A percentile compares a stretch with the other conserved stretches of the same genome.
These are phyloP conservation scores for Irpex sp. DNA, from an alignment of 1,284 basidiomycete species.

Conservation along the genomic window DNA sequence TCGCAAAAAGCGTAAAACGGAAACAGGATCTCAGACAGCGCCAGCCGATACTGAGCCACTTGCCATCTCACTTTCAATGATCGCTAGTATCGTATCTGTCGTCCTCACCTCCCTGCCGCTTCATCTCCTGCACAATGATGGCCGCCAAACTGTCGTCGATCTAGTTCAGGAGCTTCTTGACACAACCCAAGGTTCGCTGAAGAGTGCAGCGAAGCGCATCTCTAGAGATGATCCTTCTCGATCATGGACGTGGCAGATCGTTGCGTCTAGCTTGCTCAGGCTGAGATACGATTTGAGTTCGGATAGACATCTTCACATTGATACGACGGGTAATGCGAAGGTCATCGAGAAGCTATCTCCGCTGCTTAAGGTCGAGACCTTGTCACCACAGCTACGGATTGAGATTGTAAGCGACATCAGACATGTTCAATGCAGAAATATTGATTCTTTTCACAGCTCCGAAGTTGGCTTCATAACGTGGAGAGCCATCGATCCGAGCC, in stretches of 20 bases:
- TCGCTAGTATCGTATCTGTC: constrained; percentile 18
- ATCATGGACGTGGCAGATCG: constrained; percentile 37
- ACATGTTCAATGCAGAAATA: background rate
- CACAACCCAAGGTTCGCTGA: constrained; percentile 15
- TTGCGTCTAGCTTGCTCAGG: constrained; percentile 42
- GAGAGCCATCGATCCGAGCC: constrained; percentile 17
- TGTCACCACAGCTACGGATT: constrained; percentile 45
- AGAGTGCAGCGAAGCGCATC: constrained; percentile 12
- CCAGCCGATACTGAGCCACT: constrained; percentile 14
- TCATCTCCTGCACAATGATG: constrained; percentile 24
- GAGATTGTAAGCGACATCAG: constrained; percentile 46
- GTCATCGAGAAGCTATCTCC: constrained; percentile 24
- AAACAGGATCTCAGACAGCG: background rate
- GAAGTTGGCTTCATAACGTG: constrained; percentile 32
- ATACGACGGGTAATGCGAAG: constrained; percentile 12
- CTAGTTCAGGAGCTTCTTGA: constrained; percentile 15
- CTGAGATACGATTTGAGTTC: constrained; percentile 39
- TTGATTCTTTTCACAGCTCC: constrained; percentile 29
- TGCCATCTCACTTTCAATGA: constrained; percentile 23
- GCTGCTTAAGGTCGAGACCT: constrained; percentile 23
- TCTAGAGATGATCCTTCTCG: constrained; percentile 13
- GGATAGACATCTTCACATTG: constrained; percentile 19
- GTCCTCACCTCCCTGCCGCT: constrained; percentile 27
- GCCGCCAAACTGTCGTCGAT: constrained; percentile 15
- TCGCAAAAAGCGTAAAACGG: constrained; percentile 25